phyloP scores from a whole-genome alignment of 2,329 filamentous ascomycete genomes.

The Lachnellula arida region DNA sequence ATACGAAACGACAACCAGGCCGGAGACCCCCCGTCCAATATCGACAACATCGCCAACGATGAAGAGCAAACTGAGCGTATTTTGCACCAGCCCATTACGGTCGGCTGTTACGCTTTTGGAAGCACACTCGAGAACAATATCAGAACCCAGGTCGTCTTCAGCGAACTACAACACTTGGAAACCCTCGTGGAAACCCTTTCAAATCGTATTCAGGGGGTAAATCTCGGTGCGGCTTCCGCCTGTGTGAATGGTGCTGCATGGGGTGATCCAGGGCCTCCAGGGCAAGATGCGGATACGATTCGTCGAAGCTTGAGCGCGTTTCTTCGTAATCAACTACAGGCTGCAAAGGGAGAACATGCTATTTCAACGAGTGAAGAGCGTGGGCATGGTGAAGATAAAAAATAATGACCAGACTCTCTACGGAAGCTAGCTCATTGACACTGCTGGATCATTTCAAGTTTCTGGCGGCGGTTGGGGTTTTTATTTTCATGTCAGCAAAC shows the following conservation, averaged over 20 bases:
- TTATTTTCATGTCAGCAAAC: too few species aligned
- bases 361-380: neutral
- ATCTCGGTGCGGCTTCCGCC: neutral
- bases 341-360: neutral
- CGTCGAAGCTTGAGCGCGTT: neutral
- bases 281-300: neutral
- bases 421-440: too few species aligned
- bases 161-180: neutral
- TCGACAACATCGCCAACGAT: neutral
- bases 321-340: neutral
- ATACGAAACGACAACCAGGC: neutral
- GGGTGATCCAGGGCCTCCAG: neutral
- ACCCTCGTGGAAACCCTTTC: neutral
- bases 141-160: neutral
- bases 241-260: neutral
- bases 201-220: neutral
- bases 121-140: neutral
- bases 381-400: too few species aligned
- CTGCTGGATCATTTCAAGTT: too few species aligned
- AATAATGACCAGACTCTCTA: too few species aligned
- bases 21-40: neutral
- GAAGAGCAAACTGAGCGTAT: neutral
- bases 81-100: neutral
- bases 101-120: neutral
- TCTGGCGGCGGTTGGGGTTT: too few species aligned